phyloP scores from a whole-genome alignment of 805 yeast genomes.

The Kluyveromyces wickerhamii region DNA sequence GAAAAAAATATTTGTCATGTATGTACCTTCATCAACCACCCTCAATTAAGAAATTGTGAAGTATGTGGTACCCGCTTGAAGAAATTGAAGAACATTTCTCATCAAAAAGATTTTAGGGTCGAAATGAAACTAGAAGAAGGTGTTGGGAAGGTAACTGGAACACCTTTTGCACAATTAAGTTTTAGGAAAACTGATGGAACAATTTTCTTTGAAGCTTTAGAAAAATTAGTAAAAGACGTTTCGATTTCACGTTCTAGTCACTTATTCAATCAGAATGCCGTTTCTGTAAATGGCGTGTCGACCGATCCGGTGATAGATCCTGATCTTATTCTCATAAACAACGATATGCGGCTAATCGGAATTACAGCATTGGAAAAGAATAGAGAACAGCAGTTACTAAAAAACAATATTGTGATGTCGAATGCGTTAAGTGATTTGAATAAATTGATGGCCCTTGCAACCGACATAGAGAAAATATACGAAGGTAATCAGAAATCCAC shows the following conservation, averaged over 20 bases:
- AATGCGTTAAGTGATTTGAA: constrained; percentile 71
- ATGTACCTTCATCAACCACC: constrained; percentile 82
- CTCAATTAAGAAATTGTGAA: constrained; percentile 71
- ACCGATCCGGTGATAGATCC: constrained; percentile 8
- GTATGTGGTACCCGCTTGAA: constrained; percentile 65
- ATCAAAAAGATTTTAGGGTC: constrained; percentile 25
- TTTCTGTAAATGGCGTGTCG: constrained; percentile 26
- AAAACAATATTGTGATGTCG: constrained; percentile 53
- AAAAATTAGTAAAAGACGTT: constrained; percentile 38
- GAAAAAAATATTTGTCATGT: constrained; percentile 33
- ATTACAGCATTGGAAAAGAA: constrained; percentile 59
- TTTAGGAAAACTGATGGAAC: constrained; percentile 67
- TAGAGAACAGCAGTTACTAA: constrained; percentile 45
- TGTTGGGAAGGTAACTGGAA: constrained; percentile 21
- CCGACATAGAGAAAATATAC: constrained; percentile 56
- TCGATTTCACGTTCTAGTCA: constrained; percentile 37
- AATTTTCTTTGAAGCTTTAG: constrained; percentile 41
- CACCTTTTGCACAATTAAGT: constrained; percentile 51
- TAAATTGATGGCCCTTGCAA: constrained; percentile 68
- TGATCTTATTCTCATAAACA: constrained; percentile 14
- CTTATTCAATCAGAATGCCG: constrained; percentile 26
- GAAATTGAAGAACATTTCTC: constrained; percentile 5
- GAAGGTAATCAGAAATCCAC: constrained; percentile 11
- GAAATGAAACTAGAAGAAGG: constrained; percentile 24
- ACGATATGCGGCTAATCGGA: constrained; percentile 42